Conservation (phyloP, 306 rosid species). For the Quercus wislizeni region DNA sequence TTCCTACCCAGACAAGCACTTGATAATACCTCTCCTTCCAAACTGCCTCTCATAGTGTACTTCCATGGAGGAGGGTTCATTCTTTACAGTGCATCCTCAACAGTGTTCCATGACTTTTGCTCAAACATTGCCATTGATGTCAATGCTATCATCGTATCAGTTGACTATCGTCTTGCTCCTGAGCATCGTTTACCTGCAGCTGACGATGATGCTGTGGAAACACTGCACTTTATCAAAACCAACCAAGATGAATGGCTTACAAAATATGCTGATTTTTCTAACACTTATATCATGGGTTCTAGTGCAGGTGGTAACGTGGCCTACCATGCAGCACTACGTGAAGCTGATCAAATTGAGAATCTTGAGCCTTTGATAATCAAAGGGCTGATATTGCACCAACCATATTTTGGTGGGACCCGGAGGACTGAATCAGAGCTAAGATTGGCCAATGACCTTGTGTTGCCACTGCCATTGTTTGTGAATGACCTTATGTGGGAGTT, state of each 20-base stretch:
- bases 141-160: no score
- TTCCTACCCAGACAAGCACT: slow-evolving; percentile 39
- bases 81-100: slow-evolving; percentile 11
- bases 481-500: slow-evolving; percentile 42
- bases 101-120: slow-evolving; percentile 17
- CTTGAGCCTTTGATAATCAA: slow-evolving; percentile 15
- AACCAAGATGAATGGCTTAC: no score
- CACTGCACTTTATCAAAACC: no score
- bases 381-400: slow-evolving; percentile 55
- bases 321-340: slow-evolving; percentile 12
- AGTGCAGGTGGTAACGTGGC: no score
- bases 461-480: neutral
- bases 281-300: no score
- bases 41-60: slow-evolving; percentile 43
- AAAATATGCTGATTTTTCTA: no score
- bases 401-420: slow-evolving; percentile 41
- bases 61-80: slow-evolving; percentile 53
- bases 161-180: no score
- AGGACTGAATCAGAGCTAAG: slow-evolving; percentile 38
- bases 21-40: neutral
- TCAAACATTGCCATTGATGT: no score
- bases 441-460: slow-evolving; percentile 7
- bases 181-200: no score
- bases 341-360: neutral
- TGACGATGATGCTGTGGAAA: no score